Percentiles rank a stretch among this genome's conserved stretches.
These are phyloP conservation scores for Didymella pomorum DNA, from an alignment of 2,329 filamentous ascomycete species.

Conservation along the genomic window DNA sequence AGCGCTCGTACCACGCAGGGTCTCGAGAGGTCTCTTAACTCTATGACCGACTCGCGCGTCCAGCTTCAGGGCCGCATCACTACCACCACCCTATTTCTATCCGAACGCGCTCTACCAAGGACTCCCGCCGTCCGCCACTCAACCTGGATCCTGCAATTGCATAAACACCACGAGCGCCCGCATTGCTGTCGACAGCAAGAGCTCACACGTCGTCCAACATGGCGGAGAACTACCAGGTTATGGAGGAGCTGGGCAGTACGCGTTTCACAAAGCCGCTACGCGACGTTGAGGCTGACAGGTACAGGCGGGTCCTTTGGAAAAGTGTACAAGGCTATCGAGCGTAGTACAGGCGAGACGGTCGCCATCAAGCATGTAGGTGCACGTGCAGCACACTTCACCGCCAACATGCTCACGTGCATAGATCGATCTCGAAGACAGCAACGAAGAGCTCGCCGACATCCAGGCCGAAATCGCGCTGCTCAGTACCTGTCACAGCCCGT, in stretches of 20 bases:
- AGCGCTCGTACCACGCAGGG: conserved; percentile 2
- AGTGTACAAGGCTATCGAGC: conserved; percentile 96
- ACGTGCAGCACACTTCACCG: neutral
- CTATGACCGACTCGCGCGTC: conserved; percentile 1
- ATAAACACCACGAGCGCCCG: conserved; percentile 25
- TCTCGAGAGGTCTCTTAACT: neutral
- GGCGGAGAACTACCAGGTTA: conserved; percentile 88
- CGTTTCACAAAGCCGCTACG: conserved; percentile 5
- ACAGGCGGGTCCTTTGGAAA: conserved; percentile 92
- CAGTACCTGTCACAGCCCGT: conserved; percentile 91
- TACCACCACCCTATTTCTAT: conserved; percentile 42
- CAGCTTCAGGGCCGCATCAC: conserved; percentile 23
- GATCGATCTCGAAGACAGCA: conserved; percentile 98
- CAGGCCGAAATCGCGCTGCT: conserved; percentile 96
- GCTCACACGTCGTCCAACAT: conserved; percentile 57
- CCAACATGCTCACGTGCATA: conserved; percentile 50
- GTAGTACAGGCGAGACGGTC: conserved; percentile 87
- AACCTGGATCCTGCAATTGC: conserved; percentile 31
- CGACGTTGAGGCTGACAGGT: conserved; percentile 26
- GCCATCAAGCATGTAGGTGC: conserved; percentile 90
- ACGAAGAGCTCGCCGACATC: conserved; percentile 98
- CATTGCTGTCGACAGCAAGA: conserved; percentile 29
- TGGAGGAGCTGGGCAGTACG: conserved; percentile 95
- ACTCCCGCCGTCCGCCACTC: conserved; percentile 34
- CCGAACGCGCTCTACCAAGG: conserved; percentile 28